A percentile compares a stretch with the other conserved stretches of the same genome.
Conservation (phyloP, 2,329 filamentous ascomycete genomes). For the Ophiostoma tasmaniense region DNA sequence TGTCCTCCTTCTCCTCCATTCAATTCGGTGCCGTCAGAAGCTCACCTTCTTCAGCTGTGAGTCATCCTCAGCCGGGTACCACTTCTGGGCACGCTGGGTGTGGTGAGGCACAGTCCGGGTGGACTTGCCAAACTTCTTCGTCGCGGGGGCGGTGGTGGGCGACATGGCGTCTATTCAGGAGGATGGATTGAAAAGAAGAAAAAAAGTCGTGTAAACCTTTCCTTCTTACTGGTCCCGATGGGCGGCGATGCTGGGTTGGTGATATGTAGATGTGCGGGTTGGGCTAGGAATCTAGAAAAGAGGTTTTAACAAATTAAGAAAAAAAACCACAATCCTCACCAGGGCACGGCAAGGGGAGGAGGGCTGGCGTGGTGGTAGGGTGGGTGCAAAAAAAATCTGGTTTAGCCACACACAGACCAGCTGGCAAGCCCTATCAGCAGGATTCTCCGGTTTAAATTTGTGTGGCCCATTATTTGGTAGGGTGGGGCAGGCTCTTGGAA, state of each 20-base stretch:
- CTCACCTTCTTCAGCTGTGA: conserved; percentile 88
- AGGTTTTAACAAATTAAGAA: conserved; percentile 17
- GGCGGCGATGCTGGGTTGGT: conserved; percentile 15
- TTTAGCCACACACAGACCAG: conserved; percentile 15
- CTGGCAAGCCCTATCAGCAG: conserved; percentile 18
- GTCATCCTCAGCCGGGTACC: conserved; percentile 95
- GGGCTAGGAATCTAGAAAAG: conserved; percentile 11
- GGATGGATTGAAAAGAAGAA: conserved; percentile 11
- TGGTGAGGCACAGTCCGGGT: conserved; percentile 81
- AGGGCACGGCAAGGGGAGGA: conserved; percentile 11
- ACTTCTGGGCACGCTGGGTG: conserved; percentile 94
- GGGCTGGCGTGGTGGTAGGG: conserved; percentile 15
- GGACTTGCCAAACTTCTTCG: conserved; percentile 90
- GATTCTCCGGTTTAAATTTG: conserved; percentile 19
- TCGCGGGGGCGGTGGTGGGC: conserved; percentile 56
- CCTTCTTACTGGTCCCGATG: conserved; percentile 17
- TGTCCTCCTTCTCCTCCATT: neutral
- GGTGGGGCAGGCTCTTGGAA: conserved; percentile 6
- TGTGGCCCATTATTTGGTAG: conserved; percentile 14
- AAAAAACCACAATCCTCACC: conserved; percentile 14
- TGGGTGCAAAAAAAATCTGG: conserved; percentile 17
- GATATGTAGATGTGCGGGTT: conserved; percentile 17
- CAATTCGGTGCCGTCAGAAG: conserved; percentile 26
- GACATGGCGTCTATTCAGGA: conserved; percentile 50
- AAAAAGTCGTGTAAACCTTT: conserved; percentile 13